These are phyloP conservation scores for Ochromonas danica DNA, from an alignment of 108 stramenopile species.

Conservation along the genomic window DNA sequence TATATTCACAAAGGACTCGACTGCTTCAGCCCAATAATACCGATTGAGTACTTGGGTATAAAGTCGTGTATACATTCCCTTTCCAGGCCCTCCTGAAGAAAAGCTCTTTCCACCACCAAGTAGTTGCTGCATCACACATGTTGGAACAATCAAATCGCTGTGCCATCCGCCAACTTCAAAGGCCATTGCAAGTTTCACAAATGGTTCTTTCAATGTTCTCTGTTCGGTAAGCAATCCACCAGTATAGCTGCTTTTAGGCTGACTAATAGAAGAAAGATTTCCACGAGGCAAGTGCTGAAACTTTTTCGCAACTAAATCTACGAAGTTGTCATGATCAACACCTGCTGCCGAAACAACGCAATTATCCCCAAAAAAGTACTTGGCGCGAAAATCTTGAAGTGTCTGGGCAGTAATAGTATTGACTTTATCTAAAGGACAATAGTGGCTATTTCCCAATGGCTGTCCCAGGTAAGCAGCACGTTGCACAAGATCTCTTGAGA, in stretches of 20 bases:
- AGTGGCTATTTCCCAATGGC: conserved; percentile 59
- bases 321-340: conserved; percentile 81
- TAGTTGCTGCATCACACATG: conserved; percentile 90
- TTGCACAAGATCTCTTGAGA: conserved; percentile 79
- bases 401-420: conserved; percentile 61
- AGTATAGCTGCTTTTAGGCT: not conserved
- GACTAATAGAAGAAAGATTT: not conserved
- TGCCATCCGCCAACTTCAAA: conserved; percentile 95
- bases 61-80: conserved; percentile 97
- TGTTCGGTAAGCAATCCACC: conserved; percentile 26
- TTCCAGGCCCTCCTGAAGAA: conserved; percentile 98
- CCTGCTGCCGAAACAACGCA: conserved; percentile 88
- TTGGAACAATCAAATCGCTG: conserved; percentile 75
- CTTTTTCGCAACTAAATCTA: conserved; percentile 69
- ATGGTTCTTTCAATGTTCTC: conserved; percentile 61
- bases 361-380: conserved; percentile 66
- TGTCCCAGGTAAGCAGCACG: conserved; percentile 73
- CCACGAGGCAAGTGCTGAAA: conserved; percentile 66
- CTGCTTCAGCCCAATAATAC: conserved; percentile 84
- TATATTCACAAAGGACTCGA: conserved; percentile 84
- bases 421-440: conserved; percentile 60
- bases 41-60: conserved; percentile 91
- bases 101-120: conserved; percentile 94
- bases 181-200: conserved; percentile 78
- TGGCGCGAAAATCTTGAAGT: conserved; percentile 64